Evolutionary conservation across 257 asterid species (phyloP).

Genomic region (Scutellaria minor): DNA sequence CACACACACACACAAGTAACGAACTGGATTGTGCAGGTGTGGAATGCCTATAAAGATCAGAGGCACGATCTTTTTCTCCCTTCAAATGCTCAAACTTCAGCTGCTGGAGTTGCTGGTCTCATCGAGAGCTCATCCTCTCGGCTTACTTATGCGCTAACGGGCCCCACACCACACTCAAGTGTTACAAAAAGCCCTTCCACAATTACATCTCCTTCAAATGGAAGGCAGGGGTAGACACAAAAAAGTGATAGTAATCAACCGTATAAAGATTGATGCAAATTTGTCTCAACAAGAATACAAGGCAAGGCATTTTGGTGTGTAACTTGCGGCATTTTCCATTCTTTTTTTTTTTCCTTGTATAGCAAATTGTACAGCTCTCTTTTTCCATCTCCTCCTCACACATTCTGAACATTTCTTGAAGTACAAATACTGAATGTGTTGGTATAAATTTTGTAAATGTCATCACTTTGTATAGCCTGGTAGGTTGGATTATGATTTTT

Average conservation of each 20-base stretch:
- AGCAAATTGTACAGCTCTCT: slow-evolving; percentile 50
- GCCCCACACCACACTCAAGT: slow-evolving; percentile 68
- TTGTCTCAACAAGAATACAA: slow-evolving; percentile 9
- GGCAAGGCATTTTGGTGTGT: slow-evolving; percentile 14
- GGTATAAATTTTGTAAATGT: slow-evolving; percentile 38
- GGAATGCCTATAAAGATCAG: slow-evolving; percentile 98
- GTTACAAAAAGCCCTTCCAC: slow-evolving; percentile 51
- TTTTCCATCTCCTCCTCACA: slow-evolving; percentile 22
- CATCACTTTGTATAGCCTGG: slow-evolving; percentile 36
- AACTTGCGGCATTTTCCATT: slow-evolving; percentile 26
- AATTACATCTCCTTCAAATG: slow-evolving; percentile 52
- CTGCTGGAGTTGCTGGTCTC: slow-evolving; percentile 99
- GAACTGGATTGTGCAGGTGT: slow-evolving; percentile 60
- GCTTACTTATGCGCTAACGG: slow-evolving; percentile 80
- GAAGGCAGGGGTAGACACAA: slow-evolving; percentile 42
- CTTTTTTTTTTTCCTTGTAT: slow-evolving; percentile 38
- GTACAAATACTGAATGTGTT: slow-evolving; percentile 25
- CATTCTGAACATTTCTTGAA: slow-evolving; percentile 7
- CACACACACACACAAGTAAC: neutral
- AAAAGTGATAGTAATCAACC: slow-evolving; percentile 3
- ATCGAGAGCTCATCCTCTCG: slow-evolving; percentile 84
- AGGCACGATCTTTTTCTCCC: slow-evolving; percentile 97
- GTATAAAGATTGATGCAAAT: slow-evolving; percentile 11
- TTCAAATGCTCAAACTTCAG: slow-evolving; percentile 95
- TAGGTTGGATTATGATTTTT: slow-evolving; percentile 24